phyloP scores from a whole-genome alignment of 805 yeast species.

The Helenozyma baotianmanensis region DNA sequence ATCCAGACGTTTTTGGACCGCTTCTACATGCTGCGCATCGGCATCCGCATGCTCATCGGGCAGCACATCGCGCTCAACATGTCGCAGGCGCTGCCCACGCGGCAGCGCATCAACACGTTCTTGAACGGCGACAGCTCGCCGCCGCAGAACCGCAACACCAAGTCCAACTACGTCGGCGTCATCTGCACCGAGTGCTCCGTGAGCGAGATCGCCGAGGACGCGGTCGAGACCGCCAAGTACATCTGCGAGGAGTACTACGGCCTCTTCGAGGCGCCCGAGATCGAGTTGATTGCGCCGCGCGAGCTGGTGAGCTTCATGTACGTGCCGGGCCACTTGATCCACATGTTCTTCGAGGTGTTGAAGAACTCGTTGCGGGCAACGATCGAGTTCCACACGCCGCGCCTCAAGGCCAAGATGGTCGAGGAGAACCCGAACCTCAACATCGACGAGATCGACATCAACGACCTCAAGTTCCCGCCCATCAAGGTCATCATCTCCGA shows the following conservation, averaged over 20 bases:
- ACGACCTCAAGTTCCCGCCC: constrained; percentile 73
- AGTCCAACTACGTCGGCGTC: constrained; percentile 77
- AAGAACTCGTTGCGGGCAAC: constrained; percentile 87
- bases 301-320: constrained; percentile 77
- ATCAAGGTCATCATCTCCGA: constrained; percentile 83
- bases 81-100: constrained; percentile 49
- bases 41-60: constrained; percentile 91
- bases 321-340: constrained; percentile 89
- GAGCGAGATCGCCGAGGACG: constrained; percentile 78
- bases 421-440: constrained; percentile 38
- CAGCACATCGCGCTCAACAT: constrained; percentile 82
- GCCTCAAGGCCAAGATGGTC: constrained; percentile 34
- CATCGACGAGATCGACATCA: constrained; percentile 39
- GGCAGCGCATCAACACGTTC: constrained; percentile 31
- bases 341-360: constrained; percentile 84
- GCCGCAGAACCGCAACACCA: constrained; percentile 9
- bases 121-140: constrained; percentile 27
- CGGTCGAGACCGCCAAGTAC: constrained; percentile 84
- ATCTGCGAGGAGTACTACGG: constrained; percentile 92
- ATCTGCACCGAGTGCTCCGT: constrained; percentile 83
- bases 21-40: constrained; percentile 86
- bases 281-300: constrained; percentile 69
- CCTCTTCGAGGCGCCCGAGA: constrained; percentile 79
- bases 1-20: constrained; percentile 80
- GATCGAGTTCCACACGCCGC: constrained; percentile 69